A percentile compares a stretch with the other conserved stretches of the same genome.
Evolutionary conservation across 805 yeast genomes (phyloP).

Genomic region (Yamadazyma ubonensis): DNA sequence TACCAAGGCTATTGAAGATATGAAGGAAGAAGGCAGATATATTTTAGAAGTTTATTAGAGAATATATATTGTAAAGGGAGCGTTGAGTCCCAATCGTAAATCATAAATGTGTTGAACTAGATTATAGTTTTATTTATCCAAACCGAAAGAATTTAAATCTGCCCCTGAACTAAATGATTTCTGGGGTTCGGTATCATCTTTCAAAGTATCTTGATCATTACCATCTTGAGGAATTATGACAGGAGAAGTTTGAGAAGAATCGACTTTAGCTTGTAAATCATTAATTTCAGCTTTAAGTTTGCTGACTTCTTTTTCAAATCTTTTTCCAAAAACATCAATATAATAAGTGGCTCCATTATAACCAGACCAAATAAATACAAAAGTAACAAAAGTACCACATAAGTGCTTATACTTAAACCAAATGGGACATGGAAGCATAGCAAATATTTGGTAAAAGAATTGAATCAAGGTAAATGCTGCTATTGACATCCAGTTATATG

Average conservation of each 20-base stretch:
- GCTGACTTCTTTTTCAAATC: constrained; percentile 81
- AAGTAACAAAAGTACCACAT: constrained; percentile 64
- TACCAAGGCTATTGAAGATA: constrained; percentile 80
- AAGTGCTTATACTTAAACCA: constrained; percentile 72
- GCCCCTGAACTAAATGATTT: no score
- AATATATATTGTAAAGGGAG: not conserved
- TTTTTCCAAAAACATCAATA: constrained; percentile 85
- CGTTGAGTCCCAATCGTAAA: not conserved
- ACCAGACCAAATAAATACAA: constrained; percentile 76
- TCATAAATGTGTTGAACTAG: constrained; percentile 5
- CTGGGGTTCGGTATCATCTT: not conserved
- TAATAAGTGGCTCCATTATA: constrained; percentile 96
- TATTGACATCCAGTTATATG: constrained; percentile 80
- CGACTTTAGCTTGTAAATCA: constrained; percentile 47
- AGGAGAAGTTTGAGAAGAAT: constrained; percentile 19
- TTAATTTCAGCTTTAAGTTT: constrained; percentile 70
- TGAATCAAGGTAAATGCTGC: constrained; percentile 84
- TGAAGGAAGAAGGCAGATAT: constrained; percentile 91
- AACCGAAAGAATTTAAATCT: no score
- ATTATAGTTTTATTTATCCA: not conserved
- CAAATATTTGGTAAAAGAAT: constrained; percentile 77
- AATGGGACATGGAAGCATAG: constrained; percentile 89
- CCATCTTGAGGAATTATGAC: constrained; percentile 14
- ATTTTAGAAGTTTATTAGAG: constrained; percentile 85
- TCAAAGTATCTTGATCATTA: constrained; percentile 6